Evolutionary conservation across 2,329 filamentous ascomycete species (phyloP), one percentile per base, ranked within the genome.

Genomic region (Alternaria ethzedia): DNA sequence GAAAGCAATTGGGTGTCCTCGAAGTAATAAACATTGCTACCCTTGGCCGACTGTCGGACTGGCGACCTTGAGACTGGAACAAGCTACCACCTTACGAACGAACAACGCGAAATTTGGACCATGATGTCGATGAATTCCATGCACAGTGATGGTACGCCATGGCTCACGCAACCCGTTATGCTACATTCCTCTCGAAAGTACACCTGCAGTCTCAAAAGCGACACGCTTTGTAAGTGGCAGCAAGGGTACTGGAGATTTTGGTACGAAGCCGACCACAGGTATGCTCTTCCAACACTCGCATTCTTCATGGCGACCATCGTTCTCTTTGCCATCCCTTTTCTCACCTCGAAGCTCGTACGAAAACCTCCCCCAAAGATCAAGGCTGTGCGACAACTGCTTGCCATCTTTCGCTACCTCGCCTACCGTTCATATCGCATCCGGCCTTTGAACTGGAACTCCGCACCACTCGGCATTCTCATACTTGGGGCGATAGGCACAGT

Each of bases 191-290:
- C 43, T 21, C 43, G 43, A 13, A 45, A 45, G n/a, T 45, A 45
- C 20, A 45, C 43, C 43, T 45, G 20, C 43, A 45, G 43, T 45
- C 43, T 45, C 43, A 45, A 45, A 45, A 45, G 11, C 17, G 20
- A 17, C 43, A 45, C 43, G 6, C 43, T 45, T 21, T 45, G 43
- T 45, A 17, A 21, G 17, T 45, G 43, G 43, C 43, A 45, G 17
- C 43, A 45, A 20, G 43, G 43, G 43, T 45, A 45, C 43, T 45
- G 43, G 43, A 45, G 43, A 21, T 45, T 45, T 13, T 45, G 85
- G 84, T 87, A 86, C 65, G 75, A 86, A 59, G 83, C 86, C 21
- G 87, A 88, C 68, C 82, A 84, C 65, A 82, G 84, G 36, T 88
- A 84, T 66, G 84, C 83, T 0, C 73, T 87, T 5, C 81, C 82